Evolutionary conservation across 2,329 filamentous ascomycete species (phyloP).

Genomic region (Aspergillus luchuensis): DNA sequence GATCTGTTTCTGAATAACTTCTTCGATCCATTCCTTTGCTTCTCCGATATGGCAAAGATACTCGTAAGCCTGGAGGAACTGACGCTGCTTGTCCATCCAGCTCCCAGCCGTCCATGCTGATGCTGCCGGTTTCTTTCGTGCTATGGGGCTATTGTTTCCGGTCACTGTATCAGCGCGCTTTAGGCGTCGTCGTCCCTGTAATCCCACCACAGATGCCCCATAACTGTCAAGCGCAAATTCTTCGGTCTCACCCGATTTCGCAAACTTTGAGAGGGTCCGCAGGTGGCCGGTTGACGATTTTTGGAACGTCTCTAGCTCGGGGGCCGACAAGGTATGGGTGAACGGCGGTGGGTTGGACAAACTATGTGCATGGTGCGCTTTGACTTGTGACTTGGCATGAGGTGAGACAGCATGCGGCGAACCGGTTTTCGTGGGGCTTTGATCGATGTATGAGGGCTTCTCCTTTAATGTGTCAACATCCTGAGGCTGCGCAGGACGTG

Average conservation of each 20-base stretch:
- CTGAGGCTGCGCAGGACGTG: slow-evolving; percentile 28
- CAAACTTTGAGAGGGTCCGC: slow-evolving; percentile 80
- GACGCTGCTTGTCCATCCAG: slow-evolving; percentile 99
- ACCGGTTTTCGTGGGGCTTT: slow-evolving; percentile 25
- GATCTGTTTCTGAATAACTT: slow-evolving; percentile 80
- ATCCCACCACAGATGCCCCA: slow-evolving; percentile 81
- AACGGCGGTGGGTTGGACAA: slow-evolving; percentile 34
- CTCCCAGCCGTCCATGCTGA: slow-evolving; percentile 80
- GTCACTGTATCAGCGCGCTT: slow-evolving; percentile 66
- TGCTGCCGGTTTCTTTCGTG: slow-evolving; percentile 53
- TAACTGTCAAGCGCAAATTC: slow-evolving; percentile 78
- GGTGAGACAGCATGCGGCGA: slow-evolving; percentile 32
- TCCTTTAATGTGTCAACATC: slow-evolving; percentile 34
- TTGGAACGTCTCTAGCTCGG: slow-evolving; percentile 78
- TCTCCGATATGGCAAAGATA: slow-evolving; percentile 99
- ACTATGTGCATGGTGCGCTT: slow-evolving; percentile 33
- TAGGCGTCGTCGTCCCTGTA: slow-evolving; percentile 79
- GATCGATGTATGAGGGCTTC: slow-evolving; percentile 23
- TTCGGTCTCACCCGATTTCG: slow-evolving; percentile 71
- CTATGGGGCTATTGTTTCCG: slow-evolving; percentile 50
- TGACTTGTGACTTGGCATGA: slow-evolving; percentile 31
- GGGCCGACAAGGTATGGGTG: slow-evolving; percentile 58
- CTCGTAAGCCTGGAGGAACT: slow-evolving; percentile 95
- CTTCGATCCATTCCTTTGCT: slow-evolving; percentile 98
- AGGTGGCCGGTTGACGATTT: slow-evolving; percentile 89